Percentiles rank a stretch among this genome's conserved stretches.
These are phyloP conservation scores for Cyclanthera cordifolia DNA, from an alignment of 306 rosid genomes.

Conservation along the genomic window DNA sequence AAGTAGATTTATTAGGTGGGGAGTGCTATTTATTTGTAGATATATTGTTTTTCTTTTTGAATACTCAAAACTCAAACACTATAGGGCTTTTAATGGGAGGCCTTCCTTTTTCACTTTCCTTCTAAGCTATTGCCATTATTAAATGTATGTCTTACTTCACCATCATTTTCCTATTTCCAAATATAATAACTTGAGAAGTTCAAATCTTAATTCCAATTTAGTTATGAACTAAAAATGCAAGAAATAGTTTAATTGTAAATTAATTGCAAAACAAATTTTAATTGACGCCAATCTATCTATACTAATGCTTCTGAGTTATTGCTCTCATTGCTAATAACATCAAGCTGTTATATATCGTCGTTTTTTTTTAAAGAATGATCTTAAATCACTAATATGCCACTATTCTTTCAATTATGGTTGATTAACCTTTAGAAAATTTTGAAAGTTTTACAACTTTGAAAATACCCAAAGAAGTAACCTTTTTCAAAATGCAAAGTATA, in stretches of 20 bases:
- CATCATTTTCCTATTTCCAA: neutral
- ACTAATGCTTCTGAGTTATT: too few species aligned
- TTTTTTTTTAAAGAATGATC: too few species aligned
- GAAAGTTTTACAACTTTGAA: neutral
- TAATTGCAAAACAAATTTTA: too few species aligned
- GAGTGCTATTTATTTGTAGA: too few species aligned
- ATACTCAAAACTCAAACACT: slow-evolving; percentile 10
- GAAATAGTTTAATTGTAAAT: too few species aligned
- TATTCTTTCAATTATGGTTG: neutral
- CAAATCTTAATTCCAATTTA: too few species aligned
- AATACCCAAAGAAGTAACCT: neutral
- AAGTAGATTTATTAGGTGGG: neutral
- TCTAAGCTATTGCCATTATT: slow-evolving; percentile 5
- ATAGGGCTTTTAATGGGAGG: neutral
- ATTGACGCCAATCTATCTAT: too few species aligned
- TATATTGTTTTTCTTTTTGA: slow-evolving; percentile 8
- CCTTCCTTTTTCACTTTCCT: neutral
- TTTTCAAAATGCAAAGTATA: neutral
- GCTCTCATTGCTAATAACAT: too few species aligned
- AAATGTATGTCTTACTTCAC: neutral
- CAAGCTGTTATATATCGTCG: neutral
- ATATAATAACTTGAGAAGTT: neutral
- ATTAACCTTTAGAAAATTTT: neutral
- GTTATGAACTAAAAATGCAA: too few species aligned
- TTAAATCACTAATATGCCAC: too few species aligned